Conservation (phyloP, 2,329 filamentous ascomycete genomes). For the Fusarium sp. region DNA sequence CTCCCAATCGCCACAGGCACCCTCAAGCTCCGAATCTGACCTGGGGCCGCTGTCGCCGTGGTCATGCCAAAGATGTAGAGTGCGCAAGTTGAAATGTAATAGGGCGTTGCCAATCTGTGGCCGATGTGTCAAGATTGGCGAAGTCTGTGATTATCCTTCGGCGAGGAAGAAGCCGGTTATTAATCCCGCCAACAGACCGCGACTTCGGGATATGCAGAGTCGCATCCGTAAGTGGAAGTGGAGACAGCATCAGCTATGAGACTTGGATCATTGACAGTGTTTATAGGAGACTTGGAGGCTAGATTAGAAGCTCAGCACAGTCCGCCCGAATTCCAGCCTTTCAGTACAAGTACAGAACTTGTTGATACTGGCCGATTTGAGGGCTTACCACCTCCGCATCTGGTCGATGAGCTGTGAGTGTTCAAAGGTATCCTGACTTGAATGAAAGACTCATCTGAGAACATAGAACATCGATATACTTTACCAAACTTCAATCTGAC, state of each 20-base stretch:
- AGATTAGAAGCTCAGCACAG: constrained; percentile 16
- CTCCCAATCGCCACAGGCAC: constrained; percentile 20
- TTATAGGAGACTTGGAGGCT: constrained; percentile 53
- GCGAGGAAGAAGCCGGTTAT: constrained; percentile 22
- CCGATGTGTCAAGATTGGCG: constrained; percentile 24
- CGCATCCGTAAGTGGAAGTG: constrained; percentile 16
- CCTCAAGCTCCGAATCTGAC: constrained; percentile 23
- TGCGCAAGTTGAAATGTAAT: constrained; percentile 29
- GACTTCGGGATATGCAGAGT: constrained; percentile 28
- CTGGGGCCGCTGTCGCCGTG: constrained; percentile 9
- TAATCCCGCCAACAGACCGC: constrained; percentile 18
- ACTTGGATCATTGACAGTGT: background rate
- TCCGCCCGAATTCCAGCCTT: background rate
- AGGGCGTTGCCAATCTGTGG: constrained; percentile 4
- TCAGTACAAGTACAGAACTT: constrained; percentile 17
- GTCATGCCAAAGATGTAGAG: constrained; percentile 27
- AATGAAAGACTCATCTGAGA: rapidly evolving
- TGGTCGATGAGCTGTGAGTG: constrained; percentile 34
- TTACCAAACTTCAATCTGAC: constrained; percentile 76
- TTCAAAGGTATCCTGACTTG: rapidly evolving
- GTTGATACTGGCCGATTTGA: constrained; percentile 34
- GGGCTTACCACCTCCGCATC: constrained; percentile 21
- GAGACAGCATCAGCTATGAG: rapidly evolving
- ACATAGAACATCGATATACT: constrained; percentile 62
- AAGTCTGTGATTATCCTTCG: constrained; percentile 25